Evolutionary conservation across 208 protist genomes (phyloP), one percentile per base, ranked within the genome.

Genomic region (Leishmania guyanensis): DNA sequence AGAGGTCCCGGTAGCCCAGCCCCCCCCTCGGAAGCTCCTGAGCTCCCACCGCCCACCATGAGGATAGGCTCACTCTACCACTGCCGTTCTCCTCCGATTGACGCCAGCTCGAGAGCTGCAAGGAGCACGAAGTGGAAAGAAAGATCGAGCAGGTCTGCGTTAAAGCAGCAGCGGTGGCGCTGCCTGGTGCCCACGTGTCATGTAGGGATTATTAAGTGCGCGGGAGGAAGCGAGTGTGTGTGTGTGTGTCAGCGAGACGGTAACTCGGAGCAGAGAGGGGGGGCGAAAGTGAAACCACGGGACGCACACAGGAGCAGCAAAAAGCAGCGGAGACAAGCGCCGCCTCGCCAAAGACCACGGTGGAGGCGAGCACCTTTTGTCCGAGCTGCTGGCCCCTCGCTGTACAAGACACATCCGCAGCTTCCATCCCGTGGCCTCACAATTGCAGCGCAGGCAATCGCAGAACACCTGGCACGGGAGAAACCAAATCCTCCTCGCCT

Each of bases 1-100:
- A 86, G 73, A 70, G 74, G 14, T 10, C 51, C 10, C 66, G 81
- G 50, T 85, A 75, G 39, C 62, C 75, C 14, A 39, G n/a, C 39
- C 39, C 65, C 64, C 54, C 64, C 65, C 75, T 79, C 65, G 12
- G 65, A 56, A 29, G 53, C 70, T 39, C 22, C 14, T 39, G 70
- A 75, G 20, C 5, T 1, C 17, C 4, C 33, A 39, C 53, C 53
- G 70, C 70, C 70, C 70, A 75, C 53, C 36, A 64, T 33, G 6
- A 26, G 16, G 6, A 26, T 20, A 6, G 6, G 20, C 2, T 64
- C 58, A n/a, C 58, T 8, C 20, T 58, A 20, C 20, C 54, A 5
- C 54, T 58, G 16, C 54, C 54, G 54, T 20, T 10, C 20, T 20
- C 54, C 54, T 58, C 10, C 58, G 22, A 64, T 64, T 0, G 58